Conservation (phyloP, 2,329 filamentous ascomycete species). For the Mycocentrospora acerina region DNA sequence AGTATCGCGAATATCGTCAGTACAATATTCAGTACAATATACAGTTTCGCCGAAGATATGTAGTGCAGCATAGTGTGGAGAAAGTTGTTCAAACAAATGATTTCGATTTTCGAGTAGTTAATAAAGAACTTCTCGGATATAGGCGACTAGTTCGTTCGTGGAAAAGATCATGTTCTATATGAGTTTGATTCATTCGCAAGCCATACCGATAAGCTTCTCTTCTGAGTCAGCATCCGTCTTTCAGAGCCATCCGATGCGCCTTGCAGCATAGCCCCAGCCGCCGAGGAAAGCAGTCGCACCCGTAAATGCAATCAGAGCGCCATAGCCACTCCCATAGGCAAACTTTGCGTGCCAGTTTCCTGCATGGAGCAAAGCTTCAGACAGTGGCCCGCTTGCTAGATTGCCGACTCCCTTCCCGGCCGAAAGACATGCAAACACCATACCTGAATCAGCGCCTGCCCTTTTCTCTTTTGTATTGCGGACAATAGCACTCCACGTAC, state of each 20-base stretch:
- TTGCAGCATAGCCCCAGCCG: conserved; percentile 33
- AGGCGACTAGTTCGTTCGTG: too few relatives aligned
- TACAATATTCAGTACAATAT: too few relatives aligned
- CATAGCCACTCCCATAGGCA: conserved; percentile 49
- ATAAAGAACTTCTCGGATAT: too few relatives aligned
- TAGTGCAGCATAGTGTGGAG: too few relatives aligned
- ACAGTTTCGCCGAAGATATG: too few relatives aligned
- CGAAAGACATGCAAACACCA: conserved; percentile 52
- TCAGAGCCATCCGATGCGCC: conserved; percentile 35
- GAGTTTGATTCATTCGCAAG: too few relatives aligned
- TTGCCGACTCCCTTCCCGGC: conserved; percentile 55
- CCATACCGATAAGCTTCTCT: too few relatives aligned
- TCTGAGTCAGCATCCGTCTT: neutral
- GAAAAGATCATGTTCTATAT: too few relatives aligned
- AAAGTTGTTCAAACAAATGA: too few relatives aligned
- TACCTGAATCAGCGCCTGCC: conserved; percentile 46
- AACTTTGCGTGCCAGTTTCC: conserved; percentile 39
- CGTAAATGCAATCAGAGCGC: conserved; percentile 46
- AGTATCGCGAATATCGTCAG: too few relatives aligned
- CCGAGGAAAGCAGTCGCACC: conserved; percentile 42
- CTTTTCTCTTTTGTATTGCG: conserved; percentile 44
- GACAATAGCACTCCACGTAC: conserved; percentile 50
- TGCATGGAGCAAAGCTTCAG: conserved; percentile 47
- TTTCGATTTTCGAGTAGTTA: too few relatives aligned
- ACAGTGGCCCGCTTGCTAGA: conserved; percentile 54